These are phyloP conservation scores for Protea cynaroides DNA, from an alignment of 164 flowering plant species.

Conservation along the genomic window DNA sequence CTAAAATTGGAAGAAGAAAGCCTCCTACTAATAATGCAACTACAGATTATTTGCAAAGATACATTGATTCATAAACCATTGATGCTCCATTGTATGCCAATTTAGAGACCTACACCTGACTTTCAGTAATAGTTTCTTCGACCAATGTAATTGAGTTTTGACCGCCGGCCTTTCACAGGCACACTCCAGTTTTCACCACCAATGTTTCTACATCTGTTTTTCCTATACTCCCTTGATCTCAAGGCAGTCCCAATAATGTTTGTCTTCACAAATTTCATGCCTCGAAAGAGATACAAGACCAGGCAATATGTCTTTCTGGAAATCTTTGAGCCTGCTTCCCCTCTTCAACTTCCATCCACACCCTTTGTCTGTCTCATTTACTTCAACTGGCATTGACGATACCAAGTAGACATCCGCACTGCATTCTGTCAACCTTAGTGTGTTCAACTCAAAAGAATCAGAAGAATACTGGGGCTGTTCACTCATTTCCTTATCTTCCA, in stretches of 20 bases:
- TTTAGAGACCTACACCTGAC: constrained; percentile 1
- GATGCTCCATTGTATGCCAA: not conserved
- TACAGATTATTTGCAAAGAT: not conserved
- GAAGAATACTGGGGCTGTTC: constrained; percentile 38
- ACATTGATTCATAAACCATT: not conserved
- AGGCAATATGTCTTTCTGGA: constrained; percentile 60
- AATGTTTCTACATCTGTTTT: constrained; percentile 25
- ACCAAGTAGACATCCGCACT: constrained; percentile 32
- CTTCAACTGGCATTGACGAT: constrained; percentile 30
- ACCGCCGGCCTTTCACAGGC: constrained; percentile 38
- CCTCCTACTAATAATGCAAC: too few relatives aligned
- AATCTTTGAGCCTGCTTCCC: constrained; percentile 61
- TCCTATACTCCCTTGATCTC: constrained; percentile 40
- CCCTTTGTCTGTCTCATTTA: constrained; percentile 20
- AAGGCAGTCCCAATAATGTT: constrained; percentile 39
- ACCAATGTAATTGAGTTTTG: constrained; percentile 21
- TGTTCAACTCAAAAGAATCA: constrained; percentile 47
- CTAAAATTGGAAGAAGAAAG: too few relatives aligned
- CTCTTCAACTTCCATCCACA: constrained; percentile 36
- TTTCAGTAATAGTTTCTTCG: constrained; percentile 18
- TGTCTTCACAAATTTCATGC: constrained; percentile 57
- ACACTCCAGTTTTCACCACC: constrained; percentile 20
- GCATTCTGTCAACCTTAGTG: constrained; percentile 30
- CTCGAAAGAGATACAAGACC: constrained; percentile 46
- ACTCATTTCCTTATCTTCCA: constrained; percentile 4